phyloP scores from a whole-genome alignment of 73 alveolate species.

The Uronychia setigera region DNA sequence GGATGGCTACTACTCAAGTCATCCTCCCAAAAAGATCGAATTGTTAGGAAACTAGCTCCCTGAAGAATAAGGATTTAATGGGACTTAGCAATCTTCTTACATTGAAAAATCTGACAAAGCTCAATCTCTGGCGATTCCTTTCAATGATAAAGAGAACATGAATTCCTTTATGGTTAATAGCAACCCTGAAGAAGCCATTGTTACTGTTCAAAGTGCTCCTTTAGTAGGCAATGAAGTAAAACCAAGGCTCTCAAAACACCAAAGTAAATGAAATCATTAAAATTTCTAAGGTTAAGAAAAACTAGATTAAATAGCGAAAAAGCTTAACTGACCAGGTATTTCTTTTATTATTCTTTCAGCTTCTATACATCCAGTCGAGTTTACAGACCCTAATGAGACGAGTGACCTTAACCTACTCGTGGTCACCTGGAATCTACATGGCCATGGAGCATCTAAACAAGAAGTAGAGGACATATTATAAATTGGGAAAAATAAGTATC shows the following conservation, averaged over 20 bases:
- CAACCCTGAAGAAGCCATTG: neutral
- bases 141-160: too few species aligned
- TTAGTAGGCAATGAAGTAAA: neutral
- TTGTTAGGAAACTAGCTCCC: neutral
- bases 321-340: neutral
- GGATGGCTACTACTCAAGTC: too few species aligned
- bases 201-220: neutral
- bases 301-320: neutral
- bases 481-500: neutral
- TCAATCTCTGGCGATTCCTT: too few species aligned
- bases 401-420: neutral
- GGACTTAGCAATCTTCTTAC: neutral
- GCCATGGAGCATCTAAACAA: neutral
- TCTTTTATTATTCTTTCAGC: neutral
- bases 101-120: too few species aligned
- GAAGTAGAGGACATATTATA: neutral
- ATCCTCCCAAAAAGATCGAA: too few species aligned
- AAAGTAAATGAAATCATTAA: neutral
- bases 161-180: neutral
- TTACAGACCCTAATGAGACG: neutral
- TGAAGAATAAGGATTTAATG: neutral
- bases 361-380: neutral
- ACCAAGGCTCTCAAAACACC: too few species aligned
- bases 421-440: neutral
- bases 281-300: neutral